These are phyloP conservation scores for Puccinia horiana DNA, from an alignment of 1,284 basidiomycete species.

Conservation along the genomic window DNA sequence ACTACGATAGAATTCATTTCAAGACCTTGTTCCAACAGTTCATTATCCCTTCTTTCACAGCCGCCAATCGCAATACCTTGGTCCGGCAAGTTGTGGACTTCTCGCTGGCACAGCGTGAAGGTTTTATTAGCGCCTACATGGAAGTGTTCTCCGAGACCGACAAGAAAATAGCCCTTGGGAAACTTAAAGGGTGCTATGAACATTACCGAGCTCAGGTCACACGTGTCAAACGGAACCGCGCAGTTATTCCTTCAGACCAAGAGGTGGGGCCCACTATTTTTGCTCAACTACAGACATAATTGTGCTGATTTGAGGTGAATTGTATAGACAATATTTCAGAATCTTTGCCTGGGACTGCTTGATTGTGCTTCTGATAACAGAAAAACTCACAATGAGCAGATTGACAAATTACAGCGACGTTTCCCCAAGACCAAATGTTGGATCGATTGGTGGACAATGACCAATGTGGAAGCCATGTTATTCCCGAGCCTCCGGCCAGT, in stretches of 20 bases:
- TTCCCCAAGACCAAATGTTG: constrained; percentile 12
- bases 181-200: not conserved
- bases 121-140: not conserved
- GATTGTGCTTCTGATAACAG: not conserved
- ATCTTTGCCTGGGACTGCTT: not conserved
- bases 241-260: not conserved
- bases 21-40: not conserved
- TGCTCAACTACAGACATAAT: too few species aligned
- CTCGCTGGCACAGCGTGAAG: constrained; percentile 4
- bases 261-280: too few species aligned
- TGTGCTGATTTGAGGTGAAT: too few species aligned
- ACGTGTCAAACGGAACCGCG: not conserved
- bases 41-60: not conserved
- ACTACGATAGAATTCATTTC: constrained; percentile 9
- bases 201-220: constrained; percentile 16
- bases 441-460: constrained; percentile 10
- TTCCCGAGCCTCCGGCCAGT: not conserved
- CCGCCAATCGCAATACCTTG: not conserved
- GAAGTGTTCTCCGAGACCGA: not conserved
- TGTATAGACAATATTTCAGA: not conserved
- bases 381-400: not conserved
- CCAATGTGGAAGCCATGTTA: constrained; percentile 10
- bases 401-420: not conserved
- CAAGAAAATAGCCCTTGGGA: not conserved
- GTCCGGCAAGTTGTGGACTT: not conserved